These are phyloP conservation scores for Rhamnella rubrinervis DNA, from an alignment of 331 rosid species.

Conservation along the genomic window DNA sequence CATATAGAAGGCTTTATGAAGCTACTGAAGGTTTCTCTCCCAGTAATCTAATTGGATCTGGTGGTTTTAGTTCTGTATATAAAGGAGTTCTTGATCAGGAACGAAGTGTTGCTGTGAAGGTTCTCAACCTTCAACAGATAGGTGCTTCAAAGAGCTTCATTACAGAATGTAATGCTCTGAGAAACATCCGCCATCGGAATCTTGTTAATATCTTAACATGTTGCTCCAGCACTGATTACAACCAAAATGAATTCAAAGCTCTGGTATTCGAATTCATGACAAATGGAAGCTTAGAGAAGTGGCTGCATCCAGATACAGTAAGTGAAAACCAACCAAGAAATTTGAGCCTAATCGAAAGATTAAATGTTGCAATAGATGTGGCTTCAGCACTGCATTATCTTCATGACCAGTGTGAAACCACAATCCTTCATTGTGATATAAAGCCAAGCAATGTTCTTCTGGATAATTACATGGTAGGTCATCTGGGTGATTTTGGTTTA, in stretches of 20 bases:
- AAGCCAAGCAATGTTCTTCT: constrained; percentile 47
- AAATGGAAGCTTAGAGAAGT: constrained; percentile 33
- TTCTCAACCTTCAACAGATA: constrained; percentile 34
- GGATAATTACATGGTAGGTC: constrained; percentile 44
- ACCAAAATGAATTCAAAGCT: constrained; percentile 50
- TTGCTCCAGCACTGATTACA: constrained; percentile 42
- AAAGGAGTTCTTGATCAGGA: constrained; percentile 11
- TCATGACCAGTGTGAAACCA: constrained; percentile 40
- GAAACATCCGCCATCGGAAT: constrained; percentile 47
- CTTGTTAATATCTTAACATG: constrained; percentile 37
- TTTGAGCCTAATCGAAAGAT: constrained; percentile 24
- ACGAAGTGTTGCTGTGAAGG: constrained; percentile 39
- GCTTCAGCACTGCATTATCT: constrained; percentile 47
- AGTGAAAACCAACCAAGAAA: background rate
- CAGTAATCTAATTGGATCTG: constrained; percentile 24
- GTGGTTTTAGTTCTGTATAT: constrained; percentile 22
- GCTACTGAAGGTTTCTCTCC: constrained; percentile 38
- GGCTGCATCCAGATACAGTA: constrained; percentile 19
- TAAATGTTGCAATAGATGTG: constrained; percentile 31
- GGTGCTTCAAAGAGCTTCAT: constrained; percentile 42
- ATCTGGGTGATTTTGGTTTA: constrained; percentile 55
- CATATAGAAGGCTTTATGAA: constrained; percentile 27
- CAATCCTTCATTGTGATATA: constrained; percentile 49
- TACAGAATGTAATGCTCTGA: constrained; percentile 44
- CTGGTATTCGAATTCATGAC: constrained; percentile 42